Percentiles rank a stretch among this genome's conserved stretches.
Conservation (phyloP, 257 asterid genomes). For the Solanum gracilifrons region DNA sequence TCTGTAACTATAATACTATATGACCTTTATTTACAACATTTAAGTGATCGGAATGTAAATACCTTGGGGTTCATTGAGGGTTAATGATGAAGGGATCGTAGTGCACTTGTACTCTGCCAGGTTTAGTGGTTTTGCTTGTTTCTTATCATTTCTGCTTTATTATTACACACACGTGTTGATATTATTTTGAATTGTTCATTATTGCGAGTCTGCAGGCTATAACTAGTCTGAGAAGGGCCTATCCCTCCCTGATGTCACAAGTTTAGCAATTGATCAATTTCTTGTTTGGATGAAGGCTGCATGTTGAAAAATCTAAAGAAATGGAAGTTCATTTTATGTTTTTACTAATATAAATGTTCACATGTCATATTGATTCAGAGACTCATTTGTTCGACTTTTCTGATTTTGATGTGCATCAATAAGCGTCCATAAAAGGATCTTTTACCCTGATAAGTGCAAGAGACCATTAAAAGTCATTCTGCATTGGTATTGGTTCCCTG, state of each 20-base stretch:
- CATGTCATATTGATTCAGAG: background rate
- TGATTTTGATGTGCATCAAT: background rate
- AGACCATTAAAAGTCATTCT: background rate
- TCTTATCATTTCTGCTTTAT: background rate
- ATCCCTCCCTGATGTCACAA: background rate
- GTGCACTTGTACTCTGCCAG: background rate
- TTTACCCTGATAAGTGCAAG: background rate
- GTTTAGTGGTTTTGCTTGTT: background rate
- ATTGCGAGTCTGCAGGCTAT: background rate
- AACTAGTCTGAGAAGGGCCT: background rate
- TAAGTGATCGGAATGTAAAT: background rate
- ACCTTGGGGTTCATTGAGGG: background rate
- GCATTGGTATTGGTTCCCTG: background rate
- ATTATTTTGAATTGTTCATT: background rate
- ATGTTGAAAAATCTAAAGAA: background rate
- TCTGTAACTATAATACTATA: background rate
- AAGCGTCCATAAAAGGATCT: background rate
- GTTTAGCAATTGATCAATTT: background rate
- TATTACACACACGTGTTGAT: background rate
- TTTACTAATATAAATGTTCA: background rate
- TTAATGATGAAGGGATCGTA: background rate
- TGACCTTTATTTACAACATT: background rate
- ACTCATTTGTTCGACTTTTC: background rate
- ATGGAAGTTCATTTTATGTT: background rate
- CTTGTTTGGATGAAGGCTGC: background rate